Conservation (phyloP, 2,329 filamentous ascomycete species). For the Colletotrichum paranaense region DNA sequence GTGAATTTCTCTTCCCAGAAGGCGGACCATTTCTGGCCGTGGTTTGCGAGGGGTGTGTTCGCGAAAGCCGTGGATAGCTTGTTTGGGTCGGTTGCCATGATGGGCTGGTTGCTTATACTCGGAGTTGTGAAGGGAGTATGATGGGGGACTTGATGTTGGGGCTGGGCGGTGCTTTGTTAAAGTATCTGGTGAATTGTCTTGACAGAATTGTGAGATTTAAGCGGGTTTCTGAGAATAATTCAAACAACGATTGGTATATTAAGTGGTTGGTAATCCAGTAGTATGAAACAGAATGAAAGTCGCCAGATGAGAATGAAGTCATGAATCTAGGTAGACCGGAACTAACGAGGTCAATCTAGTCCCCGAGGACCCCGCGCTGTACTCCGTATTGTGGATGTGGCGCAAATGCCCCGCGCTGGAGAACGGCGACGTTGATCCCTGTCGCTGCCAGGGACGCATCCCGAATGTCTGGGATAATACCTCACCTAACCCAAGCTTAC, state of each 20-base stretch:
- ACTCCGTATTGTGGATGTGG: not conserved
- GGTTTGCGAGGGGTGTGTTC: slow-evolving; percentile 45
- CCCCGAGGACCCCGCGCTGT: slow-evolving; percentile 20
- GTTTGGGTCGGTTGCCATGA: slow-evolving; percentile 39
- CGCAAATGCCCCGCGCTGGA: slow-evolving; percentile 18
- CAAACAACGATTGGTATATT: not conserved
- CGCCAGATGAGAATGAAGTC: slow-evolving; percentile 11
- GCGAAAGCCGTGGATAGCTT: slow-evolving; percentile 50
- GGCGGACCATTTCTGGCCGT: slow-evolving; percentile 57
- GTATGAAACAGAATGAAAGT: not conserved
- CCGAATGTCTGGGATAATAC: not conserved
- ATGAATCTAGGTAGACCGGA: not conserved
- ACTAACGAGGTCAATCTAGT: not conserved
- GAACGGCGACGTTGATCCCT: slow-evolving; percentile 18
- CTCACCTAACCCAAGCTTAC: not conserved
- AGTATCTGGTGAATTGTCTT: not conserved
- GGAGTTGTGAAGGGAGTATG: not conserved
- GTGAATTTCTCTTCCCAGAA: slow-evolving; percentile 58
- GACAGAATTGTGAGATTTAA: not conserved
- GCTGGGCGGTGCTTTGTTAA: not conserved
- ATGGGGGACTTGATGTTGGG: not conserved
- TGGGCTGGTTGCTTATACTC: not conserved
- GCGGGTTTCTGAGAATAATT: not conserved
- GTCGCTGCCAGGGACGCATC: not conserved
- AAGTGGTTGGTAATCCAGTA: not conserved